Percentiles rank a stretch among this genome's conserved stretches.
phyloP scores from a whole-genome alignment of 140 eudicot species.

The Senecio squalidus region DNA sequence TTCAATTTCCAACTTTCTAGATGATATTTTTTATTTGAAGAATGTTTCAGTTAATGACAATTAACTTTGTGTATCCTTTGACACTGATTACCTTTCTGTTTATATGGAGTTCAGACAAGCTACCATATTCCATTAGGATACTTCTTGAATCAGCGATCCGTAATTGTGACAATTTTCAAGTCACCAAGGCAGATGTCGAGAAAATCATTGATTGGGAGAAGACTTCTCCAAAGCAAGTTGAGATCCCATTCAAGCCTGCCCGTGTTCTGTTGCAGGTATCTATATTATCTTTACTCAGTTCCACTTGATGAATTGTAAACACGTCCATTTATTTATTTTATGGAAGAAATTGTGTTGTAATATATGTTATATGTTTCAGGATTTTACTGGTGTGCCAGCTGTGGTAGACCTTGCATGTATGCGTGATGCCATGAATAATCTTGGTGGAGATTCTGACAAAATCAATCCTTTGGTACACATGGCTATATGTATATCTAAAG shows the following conservation, averaged over 20 bases:
- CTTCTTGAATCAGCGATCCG: conserved; percentile 97
- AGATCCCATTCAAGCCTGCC: conserved; percentile 98
- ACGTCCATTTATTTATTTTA: not conserved
- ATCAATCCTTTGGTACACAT: conserved; percentile 87
- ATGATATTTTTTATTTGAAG: not conserved
- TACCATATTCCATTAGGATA: conserved; percentile 90
- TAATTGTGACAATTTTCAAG: conserved; percentile 96
- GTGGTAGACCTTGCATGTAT: conserved; percentile 97
- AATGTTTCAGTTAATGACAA: not conserved
- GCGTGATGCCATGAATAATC: conserved; percentile 99
- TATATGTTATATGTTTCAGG: conserved; percentile 39
- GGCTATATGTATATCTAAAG: not conserved
- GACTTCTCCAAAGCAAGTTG: conserved; percentile 82
- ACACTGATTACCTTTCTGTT: conserved; percentile 11
- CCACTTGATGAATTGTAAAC: not conserved
- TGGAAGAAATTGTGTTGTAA: not conserved
- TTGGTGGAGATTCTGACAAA: conserved; percentile 85
- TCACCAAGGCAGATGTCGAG: conserved; percentile 88
- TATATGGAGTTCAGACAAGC: conserved; percentile 54
- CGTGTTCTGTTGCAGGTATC: conserved; percentile 95
- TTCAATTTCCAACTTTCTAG: not conserved
- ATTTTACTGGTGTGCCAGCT: conserved; percentile 98
- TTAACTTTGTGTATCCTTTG: not conserved
- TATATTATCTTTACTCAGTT: not conserved
- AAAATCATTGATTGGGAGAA: conserved; percentile 97